Conservation (phyloP, 805 yeast genomes). For the Schwanniomyces vanrijiae region DNA sequence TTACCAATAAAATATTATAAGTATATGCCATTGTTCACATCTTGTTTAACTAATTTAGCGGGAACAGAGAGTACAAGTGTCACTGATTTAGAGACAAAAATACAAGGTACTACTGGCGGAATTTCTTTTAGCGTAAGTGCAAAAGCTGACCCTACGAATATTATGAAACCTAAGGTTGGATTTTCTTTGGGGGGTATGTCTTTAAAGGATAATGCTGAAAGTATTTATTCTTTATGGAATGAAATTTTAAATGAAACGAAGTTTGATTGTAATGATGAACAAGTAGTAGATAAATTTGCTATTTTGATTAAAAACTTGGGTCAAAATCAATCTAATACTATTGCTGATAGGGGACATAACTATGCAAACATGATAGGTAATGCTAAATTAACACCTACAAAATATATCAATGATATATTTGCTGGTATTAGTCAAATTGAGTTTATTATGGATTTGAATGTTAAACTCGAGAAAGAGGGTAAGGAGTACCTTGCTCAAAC, state of each 20-base stretch:
- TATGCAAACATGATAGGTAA: constrained; percentile 72
- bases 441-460: constrained; percentile 61
- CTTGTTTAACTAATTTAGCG: constrained; percentile 72
- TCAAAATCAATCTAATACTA: constrained; percentile 71
- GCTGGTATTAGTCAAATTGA: constrained; percentile 78
- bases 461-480: constrained; percentile 43
- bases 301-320: constrained; percentile 72
- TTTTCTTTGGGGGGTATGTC: constrained; percentile 69
- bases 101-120: constrained; percentile 84
- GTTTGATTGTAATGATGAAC: constrained; percentile 46
- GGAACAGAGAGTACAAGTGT: constrained; percentile 76
- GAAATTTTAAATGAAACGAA: constrained; percentile 71
- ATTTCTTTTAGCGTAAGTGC: constrained; percentile 61
- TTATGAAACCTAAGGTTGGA: constrained; percentile 48
- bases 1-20: constrained; percentile 65
- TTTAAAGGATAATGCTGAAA: constrained; percentile 58
- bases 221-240: constrained; percentile 64
- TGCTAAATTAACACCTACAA: constrained; percentile 60
- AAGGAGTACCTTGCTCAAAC: constrained; percentile 39
- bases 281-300: constrained; percentile 60
- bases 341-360: constrained; percentile 87
- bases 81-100: constrained; percentile 82
- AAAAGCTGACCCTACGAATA: constrained; percentile 52
- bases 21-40: constrained; percentile 74
- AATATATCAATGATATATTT: constrained; percentile 60